phyloP scores from a whole-genome alignment of 768 basidiomycete genomes.

The Termitomyces sp. region DNA sequence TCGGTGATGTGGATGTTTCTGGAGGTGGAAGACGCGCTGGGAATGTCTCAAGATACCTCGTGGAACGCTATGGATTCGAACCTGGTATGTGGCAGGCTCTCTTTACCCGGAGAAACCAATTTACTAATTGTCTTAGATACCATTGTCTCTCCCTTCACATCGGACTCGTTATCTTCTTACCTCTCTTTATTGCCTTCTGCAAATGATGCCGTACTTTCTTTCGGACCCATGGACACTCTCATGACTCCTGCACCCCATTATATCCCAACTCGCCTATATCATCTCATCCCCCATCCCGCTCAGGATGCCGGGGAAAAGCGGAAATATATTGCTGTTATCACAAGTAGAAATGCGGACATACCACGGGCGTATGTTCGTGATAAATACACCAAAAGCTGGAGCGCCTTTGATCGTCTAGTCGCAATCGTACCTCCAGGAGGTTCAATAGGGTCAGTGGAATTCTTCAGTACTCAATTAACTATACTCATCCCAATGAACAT shows the following conservation, averaged over 20 bases:
- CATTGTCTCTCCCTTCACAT: constrained; percentile 69
- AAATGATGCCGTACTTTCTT: constrained; percentile 70
- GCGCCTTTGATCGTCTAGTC: constrained; percentile 83
- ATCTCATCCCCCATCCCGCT: constrained; percentile 74
- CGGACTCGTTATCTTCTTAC: constrained; percentile 71
- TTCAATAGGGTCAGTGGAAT: constrained; percentile 65
- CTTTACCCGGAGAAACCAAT: background rate
- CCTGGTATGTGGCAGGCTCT: constrained; percentile 38
- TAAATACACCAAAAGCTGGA: constrained; percentile 93
- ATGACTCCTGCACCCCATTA: constrained; percentile 73
- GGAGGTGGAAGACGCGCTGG: constrained; percentile 61
- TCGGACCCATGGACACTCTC: constrained; percentile 77
- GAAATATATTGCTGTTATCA: constrained; percentile 66
- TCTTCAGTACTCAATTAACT: background rate
- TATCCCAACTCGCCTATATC: constrained; percentile 69
- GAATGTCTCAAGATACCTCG: constrained; percentile 66
- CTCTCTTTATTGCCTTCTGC: constrained; percentile 69
- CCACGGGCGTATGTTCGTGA: constrained; percentile 81
- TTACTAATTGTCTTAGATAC: constrained; percentile 43
- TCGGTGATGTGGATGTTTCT: constrained; percentile 75
- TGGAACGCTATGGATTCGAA: constrained; percentile 79
- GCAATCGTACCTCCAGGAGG: constrained; percentile 89
- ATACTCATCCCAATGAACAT: background rate
- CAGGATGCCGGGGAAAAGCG: constrained; percentile 71
- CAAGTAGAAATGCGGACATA: constrained; percentile 81